Evolutionary conservation across 495 filamentous ascomycete genomes (phyloP).

Genomic region (Margaritispora aquatica): DNA sequence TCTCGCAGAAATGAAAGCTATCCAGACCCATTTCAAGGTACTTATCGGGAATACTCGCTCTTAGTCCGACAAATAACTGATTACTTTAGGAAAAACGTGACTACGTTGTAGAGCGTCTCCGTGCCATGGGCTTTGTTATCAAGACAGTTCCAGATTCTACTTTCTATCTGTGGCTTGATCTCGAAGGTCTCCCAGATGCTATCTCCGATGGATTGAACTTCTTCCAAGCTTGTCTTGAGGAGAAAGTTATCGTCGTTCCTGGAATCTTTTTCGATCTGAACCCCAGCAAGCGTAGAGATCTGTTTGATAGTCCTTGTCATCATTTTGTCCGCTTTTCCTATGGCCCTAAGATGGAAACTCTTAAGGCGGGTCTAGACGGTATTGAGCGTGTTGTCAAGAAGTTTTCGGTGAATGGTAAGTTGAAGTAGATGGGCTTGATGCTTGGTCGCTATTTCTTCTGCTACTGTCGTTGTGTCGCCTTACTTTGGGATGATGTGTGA

Average conservation of each 20-base stretch:
- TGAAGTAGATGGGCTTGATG: background rate
- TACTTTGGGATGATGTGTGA: background rate
- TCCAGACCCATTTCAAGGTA: constrained; percentile 75
- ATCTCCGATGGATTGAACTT: constrained; percentile 94
- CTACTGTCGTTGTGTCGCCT: background rate
- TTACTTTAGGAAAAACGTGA: constrained; percentile 67
- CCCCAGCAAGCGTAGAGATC: constrained; percentile 78
- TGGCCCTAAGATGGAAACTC: constrained; percentile 80
- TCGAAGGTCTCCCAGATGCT: constrained; percentile 58
- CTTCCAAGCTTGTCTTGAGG: constrained; percentile 85
- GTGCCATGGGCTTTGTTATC: constrained; percentile 77
- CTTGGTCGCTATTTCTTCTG: background rate
- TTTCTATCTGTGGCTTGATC: constrained; percentile 84
- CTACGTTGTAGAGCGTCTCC: constrained; percentile 72
- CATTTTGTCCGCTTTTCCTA: constrained; percentile 92
- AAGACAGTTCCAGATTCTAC: constrained; percentile 78
- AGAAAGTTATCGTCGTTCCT: constrained; percentile 93
- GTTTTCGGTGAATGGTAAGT: constrained; percentile 23
- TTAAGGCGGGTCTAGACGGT: constrained; percentile 79
- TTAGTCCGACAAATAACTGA: background rate
- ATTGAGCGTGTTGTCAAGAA: constrained; percentile 79
- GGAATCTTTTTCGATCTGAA: constrained; percentile 93
- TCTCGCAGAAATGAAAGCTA: constrained; percentile 76
- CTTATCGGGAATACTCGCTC: background rate
- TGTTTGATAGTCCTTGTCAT: constrained; percentile 94